Percentiles rank a stretch among this genome's conserved stretches.
Conservation (phyloP, 2,329 filamentous ascomycete species). For the Pyricularia pennisetigena region DNA sequence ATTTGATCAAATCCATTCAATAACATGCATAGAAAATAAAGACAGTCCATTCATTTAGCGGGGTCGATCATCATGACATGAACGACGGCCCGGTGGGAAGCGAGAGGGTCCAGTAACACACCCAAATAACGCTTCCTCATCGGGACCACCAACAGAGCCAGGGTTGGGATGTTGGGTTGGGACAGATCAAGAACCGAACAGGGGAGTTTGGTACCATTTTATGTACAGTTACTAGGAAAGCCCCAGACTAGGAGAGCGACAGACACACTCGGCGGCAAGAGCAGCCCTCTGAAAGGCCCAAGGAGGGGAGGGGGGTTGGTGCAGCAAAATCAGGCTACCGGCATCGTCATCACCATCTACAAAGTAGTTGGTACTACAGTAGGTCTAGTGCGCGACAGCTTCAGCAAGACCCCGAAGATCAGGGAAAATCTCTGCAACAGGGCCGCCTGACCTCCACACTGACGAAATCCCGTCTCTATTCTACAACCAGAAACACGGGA, state of each 20-base stretch:
- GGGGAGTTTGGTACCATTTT: neutral
- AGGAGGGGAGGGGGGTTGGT: slow-evolving; percentile 3
- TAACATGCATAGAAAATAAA: neutral
- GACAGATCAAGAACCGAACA: neutral
- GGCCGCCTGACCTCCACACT: neutral
- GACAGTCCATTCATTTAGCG: neutral
- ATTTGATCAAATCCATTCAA: neutral
- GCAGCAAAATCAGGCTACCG: neutral
- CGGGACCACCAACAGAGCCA: neutral
- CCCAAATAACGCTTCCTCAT: neutral
- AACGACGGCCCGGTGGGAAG: neutral
- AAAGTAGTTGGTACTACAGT: too few relatives aligned
- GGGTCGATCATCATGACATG: neutral
- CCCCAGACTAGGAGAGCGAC: neutral
- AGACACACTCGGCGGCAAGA: slow-evolving; percentile 26
- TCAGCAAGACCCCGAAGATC: neutral
- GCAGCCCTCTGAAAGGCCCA: slow-evolving; percentile 31
- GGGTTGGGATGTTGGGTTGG: neutral
- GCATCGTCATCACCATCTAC: neutral
- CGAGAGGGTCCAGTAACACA: neutral
- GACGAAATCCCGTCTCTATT: neutral
- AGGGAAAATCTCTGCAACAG: neutral
- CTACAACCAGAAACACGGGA: neutral
- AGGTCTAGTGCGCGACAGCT: neutral
- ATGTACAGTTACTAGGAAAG: neutral